Conservation (phyloP, 768 basidiomycete species). For the Strobilomyces confusus region DNA sequence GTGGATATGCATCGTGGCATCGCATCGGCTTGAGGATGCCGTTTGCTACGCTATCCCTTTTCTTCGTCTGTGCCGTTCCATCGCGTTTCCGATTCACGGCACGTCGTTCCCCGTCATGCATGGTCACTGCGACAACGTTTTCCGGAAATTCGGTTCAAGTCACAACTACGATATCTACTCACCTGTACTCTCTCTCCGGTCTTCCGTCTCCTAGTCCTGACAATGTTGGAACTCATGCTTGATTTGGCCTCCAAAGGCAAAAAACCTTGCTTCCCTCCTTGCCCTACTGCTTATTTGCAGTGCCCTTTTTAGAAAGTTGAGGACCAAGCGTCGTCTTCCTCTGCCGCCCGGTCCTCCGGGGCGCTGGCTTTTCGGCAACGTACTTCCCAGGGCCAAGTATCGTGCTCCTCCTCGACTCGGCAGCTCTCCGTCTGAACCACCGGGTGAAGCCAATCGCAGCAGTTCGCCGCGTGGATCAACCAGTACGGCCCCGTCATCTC, state of each 20-base stretch:
- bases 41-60: too few species aligned
- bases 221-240: neutral
- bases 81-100: too few species aligned
- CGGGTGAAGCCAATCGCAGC: conserved; percentile 27
- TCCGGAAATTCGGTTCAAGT: too few species aligned
- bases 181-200: too few species aligned
- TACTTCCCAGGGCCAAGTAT: conserved; percentile 27
- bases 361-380: conserved; percentile 32
- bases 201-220: too few species aligned
- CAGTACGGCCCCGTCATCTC: conserved; percentile 60
- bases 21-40: too few species aligned
- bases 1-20: neutral
- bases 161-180: too few species aligned
- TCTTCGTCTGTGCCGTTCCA: too few species aligned
- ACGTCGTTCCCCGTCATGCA: too few species aligned
- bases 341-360: conserved; percentile 31
- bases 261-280: conserved; percentile 17
- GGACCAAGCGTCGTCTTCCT: conserved; percentile 16
- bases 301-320: conserved; percentile 9
- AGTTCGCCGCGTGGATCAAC: conserved; percentile 57
- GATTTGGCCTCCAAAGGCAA: conserved; percentile 10
- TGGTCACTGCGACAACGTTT: too few species aligned
- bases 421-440: neutral
- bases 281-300: conserved; percentile 14
- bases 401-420: neutral